Conservation (phyloP, 176 grass and related monocot species). For the Rhipidocladum racemiflorum region DNA sequence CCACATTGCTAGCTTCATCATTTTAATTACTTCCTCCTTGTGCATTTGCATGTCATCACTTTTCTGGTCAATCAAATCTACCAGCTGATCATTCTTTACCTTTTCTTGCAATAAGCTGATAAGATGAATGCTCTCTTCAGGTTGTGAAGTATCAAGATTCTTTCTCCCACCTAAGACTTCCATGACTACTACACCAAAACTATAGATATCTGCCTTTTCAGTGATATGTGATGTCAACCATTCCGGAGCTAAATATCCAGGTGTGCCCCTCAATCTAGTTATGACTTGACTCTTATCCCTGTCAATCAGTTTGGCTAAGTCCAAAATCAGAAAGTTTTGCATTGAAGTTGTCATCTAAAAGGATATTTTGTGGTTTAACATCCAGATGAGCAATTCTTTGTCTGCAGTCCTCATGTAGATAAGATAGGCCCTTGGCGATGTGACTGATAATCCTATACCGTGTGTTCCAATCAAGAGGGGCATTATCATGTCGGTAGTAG, state of each 20-base stretch:
- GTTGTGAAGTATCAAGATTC: slow-evolving; percentile 47
- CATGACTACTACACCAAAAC: slow-evolving; percentile 64
- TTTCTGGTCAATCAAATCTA: slow-evolving; percentile 21
- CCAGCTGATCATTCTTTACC: slow-evolving; percentile 8
- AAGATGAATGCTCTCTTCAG: slow-evolving; percentile 40
- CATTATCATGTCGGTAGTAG: slow-evolving; percentile 17
- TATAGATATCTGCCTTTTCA: slow-evolving; percentile 69
- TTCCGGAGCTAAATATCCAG: slow-evolving; percentile 70
- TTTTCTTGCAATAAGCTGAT: slow-evolving; percentile 48
- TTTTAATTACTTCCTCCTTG: slow-evolving; percentile 27
- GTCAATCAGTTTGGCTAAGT: slow-evolving; percentile 64
- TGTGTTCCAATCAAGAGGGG: slow-evolving; percentile 43
- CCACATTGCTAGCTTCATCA: slow-evolving; percentile 62
- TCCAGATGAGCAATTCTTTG: slow-evolving; percentile 67
- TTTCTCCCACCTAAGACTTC: slow-evolving; percentile 58
- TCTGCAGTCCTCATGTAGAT: slow-evolving; percentile 56
- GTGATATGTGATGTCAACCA: slow-evolving; percentile 58
- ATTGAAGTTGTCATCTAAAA: slow-evolving; percentile 60
- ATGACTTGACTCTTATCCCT: slow-evolving; percentile 44
- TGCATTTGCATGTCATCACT: slow-evolving; percentile 19
- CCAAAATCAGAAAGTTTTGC: slow-evolving; percentile 78
- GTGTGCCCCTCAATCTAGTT: slow-evolving; percentile 48
- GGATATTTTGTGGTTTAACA: slow-evolving; percentile 71
- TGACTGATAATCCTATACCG: slow-evolving; percentile 33
- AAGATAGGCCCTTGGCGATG: slow-evolving; percentile 55